Evolutionary conservation across 2,329 filamentous ascomycete genomes (phyloP), one percentile per base, ranked within the genome.

Genomic region (Malbranchea cinnamomea): DNA sequence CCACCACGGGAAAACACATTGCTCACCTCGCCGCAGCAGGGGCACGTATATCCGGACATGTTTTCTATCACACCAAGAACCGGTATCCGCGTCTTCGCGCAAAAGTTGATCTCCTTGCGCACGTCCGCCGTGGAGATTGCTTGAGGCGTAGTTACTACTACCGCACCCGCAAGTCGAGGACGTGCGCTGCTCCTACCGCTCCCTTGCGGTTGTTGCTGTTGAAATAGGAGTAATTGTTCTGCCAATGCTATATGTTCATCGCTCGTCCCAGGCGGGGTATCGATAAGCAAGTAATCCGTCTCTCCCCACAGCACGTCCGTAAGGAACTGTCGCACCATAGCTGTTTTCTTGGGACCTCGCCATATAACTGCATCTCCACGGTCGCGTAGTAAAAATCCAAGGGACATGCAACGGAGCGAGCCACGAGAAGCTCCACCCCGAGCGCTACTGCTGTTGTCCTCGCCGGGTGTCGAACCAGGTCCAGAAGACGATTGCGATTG

Each of bases 301-400:
- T 76, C 69, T 1, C 64, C 69, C 89, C 89, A 95, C 17, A 82
- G 66, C 4, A 94, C 85, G 48, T 94, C 85, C 1, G 80, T 78
- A 16, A 98, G 64, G 50, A 98, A 98, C 53, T 98, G 89, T 23
- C 85, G 74, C 35, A 98, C 83, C 89, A 98, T 98, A 29, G 89
- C 89, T 4, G 89, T 98, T 62, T 98, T 98, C 59, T 98, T 98
- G 2, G 89, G 89, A 0, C 89, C 89, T 31, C 89, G 73, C 89
- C 89, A 98, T 22, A 98, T 89, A 0, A 98, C 85, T 0, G 89
- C 87, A 45, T 94, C 84, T 38, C 80, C 81, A 43, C 87, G 67
- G 37, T 74, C 71, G 3, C 77, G 74, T 4, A 98, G 67, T 5
- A 98, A 68, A 46, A 98, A 95, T 2, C 85, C 89, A 2, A 98